A percentile compares a stretch with the other conserved stretches of the same genome.
Evolutionary conservation across 2,329 filamentous ascomycete species (phyloP).

Genomic region (Sphaerostilbella broomeana): DNA sequence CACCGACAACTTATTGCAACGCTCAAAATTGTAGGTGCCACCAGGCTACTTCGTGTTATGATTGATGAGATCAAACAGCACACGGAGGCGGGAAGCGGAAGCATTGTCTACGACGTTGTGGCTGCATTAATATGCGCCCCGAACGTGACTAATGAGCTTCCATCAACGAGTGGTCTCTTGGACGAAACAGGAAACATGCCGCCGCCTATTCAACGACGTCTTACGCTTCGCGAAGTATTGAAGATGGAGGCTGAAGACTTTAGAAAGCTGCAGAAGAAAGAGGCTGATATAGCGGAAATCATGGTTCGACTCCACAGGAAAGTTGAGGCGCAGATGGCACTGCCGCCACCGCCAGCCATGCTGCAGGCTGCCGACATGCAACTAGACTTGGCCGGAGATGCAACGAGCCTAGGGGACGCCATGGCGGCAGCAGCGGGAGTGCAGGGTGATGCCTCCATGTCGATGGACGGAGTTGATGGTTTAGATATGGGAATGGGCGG

Average conservation of each 20-base stretch:
- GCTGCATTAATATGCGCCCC: constrained; percentile 64
- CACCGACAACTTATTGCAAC: constrained; percentile 62
- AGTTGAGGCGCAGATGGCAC: constrained; percentile 59
- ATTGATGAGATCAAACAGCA: constrained; percentile 62
- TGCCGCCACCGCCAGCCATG: constrained; percentile 34
- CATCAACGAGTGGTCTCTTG: constrained; percentile 24
- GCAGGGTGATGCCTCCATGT: constrained; percentile 33
- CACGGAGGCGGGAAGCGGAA: constrained; percentile 51
- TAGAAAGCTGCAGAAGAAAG: constrained; percentile 48
- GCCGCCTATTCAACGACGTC: constrained; percentile 36
- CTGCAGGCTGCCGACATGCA: constrained; percentile 36
- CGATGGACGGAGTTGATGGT: constrained; percentile 35
- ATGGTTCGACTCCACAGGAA: constrained; percentile 56
- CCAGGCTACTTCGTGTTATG: constrained; percentile 53
- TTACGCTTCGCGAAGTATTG: constrained; percentile 56
- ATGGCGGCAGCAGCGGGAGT: constrained; percentile 38
- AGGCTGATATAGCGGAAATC: constrained; percentile 52
- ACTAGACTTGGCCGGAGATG: constrained; percentile 34
- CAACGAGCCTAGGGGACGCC: constrained; percentile 33
- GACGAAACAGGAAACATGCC: constrained; percentile 32
- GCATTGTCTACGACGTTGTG: constrained; percentile 61
- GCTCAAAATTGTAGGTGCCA: constrained; percentile 55
- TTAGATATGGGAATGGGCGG: constrained; percentile 40
- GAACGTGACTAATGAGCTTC: constrained; percentile 42
- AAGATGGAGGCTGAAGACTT: constrained; percentile 53